Percentiles rank a stretch among this genome's conserved stretches.
Conservation (phyloP, 139 green algal species). For the Coelastrella sp. region DNA sequence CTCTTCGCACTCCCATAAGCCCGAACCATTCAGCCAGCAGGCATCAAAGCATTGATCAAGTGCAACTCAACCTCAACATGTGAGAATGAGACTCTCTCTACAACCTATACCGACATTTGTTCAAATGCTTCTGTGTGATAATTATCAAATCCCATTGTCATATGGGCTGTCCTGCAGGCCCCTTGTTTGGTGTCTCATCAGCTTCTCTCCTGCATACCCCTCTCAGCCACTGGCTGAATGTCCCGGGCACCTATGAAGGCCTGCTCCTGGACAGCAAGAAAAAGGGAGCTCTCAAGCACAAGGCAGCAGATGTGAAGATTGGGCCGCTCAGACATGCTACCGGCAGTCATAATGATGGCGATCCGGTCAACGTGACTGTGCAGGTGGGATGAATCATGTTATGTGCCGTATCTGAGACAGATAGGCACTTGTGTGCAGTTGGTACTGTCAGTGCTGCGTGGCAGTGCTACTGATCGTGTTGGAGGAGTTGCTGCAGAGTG, state of each 20-base stretch:
- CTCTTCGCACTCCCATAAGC: no score
- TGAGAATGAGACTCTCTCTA: no score
- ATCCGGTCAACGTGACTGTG: background rate
- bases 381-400: constrained; percentile 2
- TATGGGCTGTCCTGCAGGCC: constrained; percentile 19
- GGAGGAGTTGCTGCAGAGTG: no score
- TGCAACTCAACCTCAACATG: no score
- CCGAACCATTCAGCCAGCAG: no score
- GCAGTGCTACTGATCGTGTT: no score
- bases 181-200: constrained; percentile 30
- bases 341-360: constrained; percentile 13
- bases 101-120: no score
- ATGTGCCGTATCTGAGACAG: background rate
- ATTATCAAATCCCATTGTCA: no score
- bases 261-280: constrained; percentile 43
- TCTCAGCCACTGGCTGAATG: constrained; percentile 33
- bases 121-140: no score
- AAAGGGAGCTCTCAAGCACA: constrained; percentile 22
- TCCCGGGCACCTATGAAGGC: constrained; percentile 27
- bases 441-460: background rate
- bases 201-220: constrained; percentile 11
- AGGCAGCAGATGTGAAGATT: constrained; percentile 28
- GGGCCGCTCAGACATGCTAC: constrained; percentile 20
- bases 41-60: no score
- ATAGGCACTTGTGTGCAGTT: background rate